These are phyloP conservation scores for Dryadomyces quercivorus DNA, from an alignment of 2,329 filamentous ascomycete genomes.

Conservation along the genomic window DNA sequence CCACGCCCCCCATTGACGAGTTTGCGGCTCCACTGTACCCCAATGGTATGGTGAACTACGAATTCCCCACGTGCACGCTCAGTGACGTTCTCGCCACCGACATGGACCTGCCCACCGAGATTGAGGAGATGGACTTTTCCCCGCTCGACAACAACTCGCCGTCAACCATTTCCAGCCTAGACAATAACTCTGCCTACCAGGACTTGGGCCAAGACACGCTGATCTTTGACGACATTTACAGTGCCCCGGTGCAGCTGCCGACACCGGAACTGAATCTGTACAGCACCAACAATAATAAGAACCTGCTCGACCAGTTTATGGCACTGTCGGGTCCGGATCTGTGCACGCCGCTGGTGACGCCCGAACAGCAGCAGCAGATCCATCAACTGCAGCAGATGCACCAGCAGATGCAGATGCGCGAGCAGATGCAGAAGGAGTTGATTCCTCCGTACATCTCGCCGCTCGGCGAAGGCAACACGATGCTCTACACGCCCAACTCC, in stretches of 20 bases:
- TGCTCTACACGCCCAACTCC: conserved; percentile 56
- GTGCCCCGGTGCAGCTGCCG: conserved; percentile 43
- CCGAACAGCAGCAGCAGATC: conserved; percentile 10
- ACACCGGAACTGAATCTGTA: conserved; percentile 26
- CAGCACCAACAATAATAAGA: conserved; percentile 21
- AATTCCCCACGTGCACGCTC: conserved; percentile 26
- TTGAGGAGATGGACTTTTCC: conserved; percentile 28
- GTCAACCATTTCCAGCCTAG: conserved; percentile 27
- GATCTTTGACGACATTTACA: conserved; percentile 51
- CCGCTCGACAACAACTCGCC: conserved; percentile 35
- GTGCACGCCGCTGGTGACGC: conserved; percentile 20
- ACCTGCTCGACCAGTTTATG: conserved; percentile 28
- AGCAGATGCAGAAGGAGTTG: conserved; percentile 4
- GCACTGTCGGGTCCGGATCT: conserved; percentile 25
- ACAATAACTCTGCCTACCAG: conserved; percentile 45
- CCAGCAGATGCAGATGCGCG: conserved; percentile 3
- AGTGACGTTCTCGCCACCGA: conserved; percentile 7
- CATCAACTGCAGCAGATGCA: conserved; percentile 6
- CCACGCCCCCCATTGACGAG: conserved; percentile 45
- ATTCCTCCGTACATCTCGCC: conserved; percentile 41
- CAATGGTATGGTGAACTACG: conserved; percentile 35
- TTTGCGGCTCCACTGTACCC: conserved; percentile 21
- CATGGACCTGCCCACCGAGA: conserved; percentile 26
- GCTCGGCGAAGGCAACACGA: conserved; percentile 53
- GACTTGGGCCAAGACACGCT: conserved; percentile 49